Conservation (phyloP, 345 rosid species). For the Brassica rapa region DNA sequence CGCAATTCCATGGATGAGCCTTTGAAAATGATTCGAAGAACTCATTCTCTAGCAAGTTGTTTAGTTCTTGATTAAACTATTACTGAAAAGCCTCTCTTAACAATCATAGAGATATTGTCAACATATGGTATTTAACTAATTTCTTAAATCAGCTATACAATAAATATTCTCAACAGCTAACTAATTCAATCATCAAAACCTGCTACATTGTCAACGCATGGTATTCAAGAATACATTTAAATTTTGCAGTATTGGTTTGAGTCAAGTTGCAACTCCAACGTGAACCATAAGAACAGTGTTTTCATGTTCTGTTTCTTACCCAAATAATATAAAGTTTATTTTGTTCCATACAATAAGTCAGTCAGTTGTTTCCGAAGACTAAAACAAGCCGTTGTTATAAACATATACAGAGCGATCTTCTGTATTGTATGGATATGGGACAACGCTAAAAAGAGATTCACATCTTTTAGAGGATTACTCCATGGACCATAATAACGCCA, state of each 20-base stretch:
- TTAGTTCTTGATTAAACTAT: not conserved
- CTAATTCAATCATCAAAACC: too few species aligned
- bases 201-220: too few species aligned
- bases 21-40: not conserved
- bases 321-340: too few species aligned
- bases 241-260: not conserved
- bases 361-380: too few species aligned
- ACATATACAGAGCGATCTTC: too few species aligned
- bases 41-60: slow-evolving; percentile 3
- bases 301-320: too few species aligned
- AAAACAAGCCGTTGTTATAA: too few species aligned
- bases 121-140: not conserved
- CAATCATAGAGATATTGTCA: slow-evolving; percentile 3
- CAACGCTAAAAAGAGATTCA: not conserved
- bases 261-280: slow-evolving; percentile 10
- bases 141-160: not conserved
- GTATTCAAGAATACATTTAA: too few species aligned
- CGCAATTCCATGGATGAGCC: not conserved
- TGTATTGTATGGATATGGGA: not conserved
- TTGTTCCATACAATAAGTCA: too few species aligned
- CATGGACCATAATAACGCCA: not conserved
- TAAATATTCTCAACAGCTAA: not conserved
- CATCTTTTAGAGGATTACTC: not conserved
- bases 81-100: not conserved
- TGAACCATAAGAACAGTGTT: not conserved